phyloP scores from a whole-genome alignment of 805 yeast genomes.

The Candida insectalens region DNA sequence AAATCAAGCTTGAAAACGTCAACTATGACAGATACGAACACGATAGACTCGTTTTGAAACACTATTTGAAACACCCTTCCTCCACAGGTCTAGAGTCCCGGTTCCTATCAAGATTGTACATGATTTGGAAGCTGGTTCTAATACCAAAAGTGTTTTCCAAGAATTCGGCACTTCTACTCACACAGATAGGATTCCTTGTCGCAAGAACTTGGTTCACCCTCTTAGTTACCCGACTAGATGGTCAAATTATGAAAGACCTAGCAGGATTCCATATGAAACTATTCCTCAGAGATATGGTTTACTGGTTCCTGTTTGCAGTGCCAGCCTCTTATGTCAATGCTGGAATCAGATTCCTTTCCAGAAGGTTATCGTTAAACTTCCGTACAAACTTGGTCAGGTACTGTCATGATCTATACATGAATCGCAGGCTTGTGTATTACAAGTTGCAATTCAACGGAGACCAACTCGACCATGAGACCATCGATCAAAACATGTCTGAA shows the following conservation, averaged over 20 bases:
- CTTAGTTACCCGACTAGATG: conserved; percentile 81
- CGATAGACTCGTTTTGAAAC: conserved; percentile 43
- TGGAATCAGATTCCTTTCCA: conserved; percentile 73
- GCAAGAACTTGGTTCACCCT: conserved; percentile 83
- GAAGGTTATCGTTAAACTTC: conserved; percentile 70
- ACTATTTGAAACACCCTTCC: conserved; percentile 25
- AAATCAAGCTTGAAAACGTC: conserved; percentile 38
- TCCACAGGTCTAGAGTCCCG: conserved; percentile 32
- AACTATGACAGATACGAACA: conserved; percentile 43
- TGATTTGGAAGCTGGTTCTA: conserved; percentile 64
- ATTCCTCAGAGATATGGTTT: conserved; percentile 65
- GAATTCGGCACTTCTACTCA: conserved; percentile 52
- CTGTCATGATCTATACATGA: conserved; percentile 83
- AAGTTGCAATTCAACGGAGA: conserved; percentile 56
- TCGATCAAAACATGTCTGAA: conserved; percentile 80
- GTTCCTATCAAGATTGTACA: conserved; percentile 61
- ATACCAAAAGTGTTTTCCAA: conserved; percentile 67
- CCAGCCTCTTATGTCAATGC: conserved; percentile 93
- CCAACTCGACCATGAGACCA: conserved; percentile 42
- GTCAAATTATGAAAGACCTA: conserved; percentile 82
- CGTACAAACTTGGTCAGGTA: conserved; percentile 78
- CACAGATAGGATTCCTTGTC: conserved; percentile 67
- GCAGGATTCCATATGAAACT: conserved; percentile 71
- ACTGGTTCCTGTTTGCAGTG: conserved; percentile 84
- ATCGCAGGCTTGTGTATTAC: conserved; percentile 71